Evolutionary conservation across 805 yeast species (phyloP), one percentile per base, ranked within the genome.

Genomic region (Ogataea wickerhamii): DNA sequence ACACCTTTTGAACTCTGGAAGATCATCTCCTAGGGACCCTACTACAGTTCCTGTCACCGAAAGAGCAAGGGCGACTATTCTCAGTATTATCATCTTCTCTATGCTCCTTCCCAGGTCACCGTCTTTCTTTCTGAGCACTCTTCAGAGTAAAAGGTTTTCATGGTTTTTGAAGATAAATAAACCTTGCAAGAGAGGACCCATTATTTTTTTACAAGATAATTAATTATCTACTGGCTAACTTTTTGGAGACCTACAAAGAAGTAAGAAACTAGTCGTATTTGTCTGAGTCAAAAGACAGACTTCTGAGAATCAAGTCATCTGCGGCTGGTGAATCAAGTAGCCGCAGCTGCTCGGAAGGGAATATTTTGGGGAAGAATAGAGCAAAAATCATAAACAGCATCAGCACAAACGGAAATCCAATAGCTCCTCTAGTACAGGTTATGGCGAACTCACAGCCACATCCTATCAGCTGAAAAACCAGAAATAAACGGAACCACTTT

Each of bases 401-500:
- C 34, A 91, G 63, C 0, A 93, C 86, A 3, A 87, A 82, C 0
- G 98, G 98, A 55, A 93, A 91, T 2, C 95, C 98, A 22, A 91
- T 87, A 0, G 98, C 97, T 0, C 93, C 98, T 43, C 71, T 78
- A 0, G 96, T 87, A 55, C 81, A 76, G 0, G 95, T 84, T 22
- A 91, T 87, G 0, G 80, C 93, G 47, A 87, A 82, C 56, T 94
- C 98, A 0, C 78, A 83, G 2, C 74, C 82, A 36, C 82, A 82
- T 0, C 93, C 93, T 16, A 78, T 48, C 4, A 83, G 56, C 41
- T 86, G 80, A 14, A 87, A 63, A 1, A 56, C 36, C 0, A 83
- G 59, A 51, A 81, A 91, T 1, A 77, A 40, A 23, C 73, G 58
- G 14, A 87, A 64, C 72, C 76, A 73, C 49, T 70, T 74, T 19